Evolutionary conservation across 2,329 filamentous ascomycete species (phyloP).

Genomic region (Colletotrichum sp.): DNA sequence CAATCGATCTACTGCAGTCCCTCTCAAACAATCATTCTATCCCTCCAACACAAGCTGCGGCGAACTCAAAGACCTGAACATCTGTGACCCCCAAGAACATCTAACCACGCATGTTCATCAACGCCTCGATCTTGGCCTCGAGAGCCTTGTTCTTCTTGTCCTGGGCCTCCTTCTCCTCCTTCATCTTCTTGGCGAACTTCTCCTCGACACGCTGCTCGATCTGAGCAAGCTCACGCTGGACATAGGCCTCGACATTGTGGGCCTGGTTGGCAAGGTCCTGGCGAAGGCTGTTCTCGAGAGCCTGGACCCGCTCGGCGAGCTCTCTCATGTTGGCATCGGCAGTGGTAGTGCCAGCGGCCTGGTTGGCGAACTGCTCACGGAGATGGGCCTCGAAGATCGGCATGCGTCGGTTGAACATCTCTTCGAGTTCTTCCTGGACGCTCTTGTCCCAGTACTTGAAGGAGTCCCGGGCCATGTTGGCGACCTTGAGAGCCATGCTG

Average conservation of each 20-base stretch:
- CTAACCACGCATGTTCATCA: neutral
- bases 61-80: neutral
- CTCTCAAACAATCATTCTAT: neutral
- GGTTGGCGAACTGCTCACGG: too few relatives aligned
- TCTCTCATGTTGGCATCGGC: too few relatives aligned
- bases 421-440: fast-evolving
- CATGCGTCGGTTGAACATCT: too few relatives aligned
- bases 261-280: too few relatives aligned
- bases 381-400: neutral
- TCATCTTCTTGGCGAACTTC: too few relatives aligned
- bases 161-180: too few relatives aligned
- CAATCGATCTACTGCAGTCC: neutral
- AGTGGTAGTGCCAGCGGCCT: too few relatives aligned
- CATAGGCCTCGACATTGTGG: fast-evolving
- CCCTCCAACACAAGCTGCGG: neutral
- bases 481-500: neutral
- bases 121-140: neutral
- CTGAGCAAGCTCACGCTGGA: too few relatives aligned
- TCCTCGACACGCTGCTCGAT: too few relatives aligned
- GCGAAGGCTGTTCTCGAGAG: too few relatives aligned
- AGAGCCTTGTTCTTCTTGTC: too few relatives aligned
- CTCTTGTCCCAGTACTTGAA: neutral
- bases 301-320: too few relatives aligned
- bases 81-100: neutral
- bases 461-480: neutral